Evolutionary conservation across 768 basidiomycete species (phyloP).

Genomic region (Pleurotus cornucopiae): DNA sequence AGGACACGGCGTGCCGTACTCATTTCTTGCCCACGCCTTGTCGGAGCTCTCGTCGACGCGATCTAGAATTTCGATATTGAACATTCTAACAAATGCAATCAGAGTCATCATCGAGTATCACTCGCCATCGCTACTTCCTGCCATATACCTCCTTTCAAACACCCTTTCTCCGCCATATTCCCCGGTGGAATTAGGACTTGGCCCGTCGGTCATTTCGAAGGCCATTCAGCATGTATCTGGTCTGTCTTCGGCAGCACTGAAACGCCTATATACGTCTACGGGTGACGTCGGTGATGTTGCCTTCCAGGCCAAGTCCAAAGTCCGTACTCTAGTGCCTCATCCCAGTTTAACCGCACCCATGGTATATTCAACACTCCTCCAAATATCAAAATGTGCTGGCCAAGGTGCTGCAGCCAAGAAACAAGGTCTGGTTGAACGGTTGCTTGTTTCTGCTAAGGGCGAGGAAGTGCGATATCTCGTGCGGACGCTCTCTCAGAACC

Average conservation of each 20-base stretch:
- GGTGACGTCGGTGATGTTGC: constrained; percentile 92
- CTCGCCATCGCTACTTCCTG: constrained; percentile 65
- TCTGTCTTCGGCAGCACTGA: constrained; percentile 51
- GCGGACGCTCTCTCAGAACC: constrained; percentile 66
- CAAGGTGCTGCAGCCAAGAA: constrained; percentile 73
- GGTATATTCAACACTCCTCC: constrained; percentile 66
- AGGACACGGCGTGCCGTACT: constrained; percentile 50
- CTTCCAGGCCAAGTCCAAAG: constrained; percentile 72
- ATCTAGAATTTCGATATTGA: constrained; percentile 67
- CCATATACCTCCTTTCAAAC: constrained; percentile 81
- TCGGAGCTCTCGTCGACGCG: constrained; percentile 58
- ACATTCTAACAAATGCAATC: constrained; percentile 70
- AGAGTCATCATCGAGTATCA: constrained; percentile 64
- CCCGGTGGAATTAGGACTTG: constrained; percentile 66
- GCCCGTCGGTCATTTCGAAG: constrained; percentile 61
- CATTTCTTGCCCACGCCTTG: constrained; percentile 66
- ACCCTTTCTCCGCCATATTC: constrained; percentile 73
- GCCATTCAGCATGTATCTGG: constrained; percentile 75
- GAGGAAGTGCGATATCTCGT: constrained; percentile 87
- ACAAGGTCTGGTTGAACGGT: constrained; percentile 71
- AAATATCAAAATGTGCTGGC: constrained; percentile 67
- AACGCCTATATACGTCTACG: constrained; percentile 60
- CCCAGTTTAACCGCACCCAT: constrained; percentile 57
- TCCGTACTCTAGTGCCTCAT: constrained; percentile 72
- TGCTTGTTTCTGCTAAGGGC: constrained; percentile 80